Conservation (phyloP, 345 rosid species). For the Citrus medica region DNA sequence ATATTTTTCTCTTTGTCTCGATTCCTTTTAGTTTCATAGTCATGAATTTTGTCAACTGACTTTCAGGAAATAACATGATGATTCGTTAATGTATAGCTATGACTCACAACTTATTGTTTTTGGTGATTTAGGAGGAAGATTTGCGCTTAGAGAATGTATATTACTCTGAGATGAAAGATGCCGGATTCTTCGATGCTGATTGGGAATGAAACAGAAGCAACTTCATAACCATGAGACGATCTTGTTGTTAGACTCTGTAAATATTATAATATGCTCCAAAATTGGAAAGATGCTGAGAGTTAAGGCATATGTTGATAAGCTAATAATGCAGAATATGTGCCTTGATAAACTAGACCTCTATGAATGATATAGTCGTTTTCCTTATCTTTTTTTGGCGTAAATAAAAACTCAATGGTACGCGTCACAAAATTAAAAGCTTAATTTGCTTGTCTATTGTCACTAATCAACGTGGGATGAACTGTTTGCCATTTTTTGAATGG, state of each 20-base stretch:
- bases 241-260: slow-evolving; percentile 15
- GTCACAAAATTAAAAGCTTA: too few species aligned
- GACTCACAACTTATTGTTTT: not conserved
- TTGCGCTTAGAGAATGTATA: slow-evolving; percentile 72
- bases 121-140: slow-evolving; percentile 65
- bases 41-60: not conserved
- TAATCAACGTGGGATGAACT: not conserved
- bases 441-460: not conserved
- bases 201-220: slow-evolving; percentile 53
- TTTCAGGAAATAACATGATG: not conserved
- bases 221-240: not conserved
- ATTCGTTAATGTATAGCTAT: not conserved
- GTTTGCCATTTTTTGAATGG: not conserved
- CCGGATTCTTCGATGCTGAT: slow-evolving; percentile 82
- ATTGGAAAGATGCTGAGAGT: not conserved
- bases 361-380: not conserved
- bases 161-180: slow-evolving; percentile 98
- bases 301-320: not conserved
- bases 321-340: not conserved
- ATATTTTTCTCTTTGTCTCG: not conserved
- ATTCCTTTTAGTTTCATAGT: not conserved
- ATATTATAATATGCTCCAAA: slow-evolving; percentile 6
- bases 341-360: too few species aligned
- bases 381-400: not conserved
- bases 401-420: too few species aligned